phyloP scores from a whole-genome alignment of 805 yeast genomes.

The Yarrowia sp. region DNA sequence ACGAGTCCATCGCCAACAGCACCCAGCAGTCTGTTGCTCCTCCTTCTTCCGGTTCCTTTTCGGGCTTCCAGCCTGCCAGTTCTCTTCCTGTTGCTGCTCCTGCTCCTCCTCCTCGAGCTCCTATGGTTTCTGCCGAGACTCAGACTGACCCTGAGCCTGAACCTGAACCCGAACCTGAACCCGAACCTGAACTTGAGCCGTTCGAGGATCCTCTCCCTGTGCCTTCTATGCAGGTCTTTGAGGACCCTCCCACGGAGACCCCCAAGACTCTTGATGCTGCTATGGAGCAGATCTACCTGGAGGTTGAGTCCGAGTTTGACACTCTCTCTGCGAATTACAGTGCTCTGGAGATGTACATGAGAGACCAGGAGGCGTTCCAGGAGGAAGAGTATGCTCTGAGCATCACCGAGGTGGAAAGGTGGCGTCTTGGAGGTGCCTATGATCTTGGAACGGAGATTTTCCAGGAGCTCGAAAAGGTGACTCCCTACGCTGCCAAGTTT shows the following conservation, averaged over 20 bases:
- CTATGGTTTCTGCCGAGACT: constrained; percentile 27
- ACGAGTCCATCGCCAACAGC: constrained; percentile 5
- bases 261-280: constrained; percentile 15
- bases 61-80: constrained; percentile 21
- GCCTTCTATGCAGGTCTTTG: constrained; percentile 7
- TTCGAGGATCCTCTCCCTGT: constrained; percentile 18
- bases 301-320: constrained; percentile 11
- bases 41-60: background rate
- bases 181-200: constrained; percentile 23
- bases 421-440: constrained; percentile 19
- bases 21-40: background rate
- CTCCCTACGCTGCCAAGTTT: constrained; percentile 7
- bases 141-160: constrained; percentile 13
- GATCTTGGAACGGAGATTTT: constrained; percentile 1
- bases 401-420: constrained; percentile 10
- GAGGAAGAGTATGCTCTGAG: constrained; percentile 10
- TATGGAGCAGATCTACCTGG: constrained; percentile 32
- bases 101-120: background rate
- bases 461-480: constrained; percentile 14
- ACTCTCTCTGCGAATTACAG: background rate
- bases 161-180: constrained; percentile 17
- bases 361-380: constrained; percentile 19
- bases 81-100: constrained; percentile 7
- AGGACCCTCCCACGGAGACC: background rate
- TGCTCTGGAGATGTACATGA: background rate